Evolutionary conservation across 306 rosid genomes (phyloP), one percentile per base, ranked within the genome.

Genomic region (Prunus armeniaca): DNA sequence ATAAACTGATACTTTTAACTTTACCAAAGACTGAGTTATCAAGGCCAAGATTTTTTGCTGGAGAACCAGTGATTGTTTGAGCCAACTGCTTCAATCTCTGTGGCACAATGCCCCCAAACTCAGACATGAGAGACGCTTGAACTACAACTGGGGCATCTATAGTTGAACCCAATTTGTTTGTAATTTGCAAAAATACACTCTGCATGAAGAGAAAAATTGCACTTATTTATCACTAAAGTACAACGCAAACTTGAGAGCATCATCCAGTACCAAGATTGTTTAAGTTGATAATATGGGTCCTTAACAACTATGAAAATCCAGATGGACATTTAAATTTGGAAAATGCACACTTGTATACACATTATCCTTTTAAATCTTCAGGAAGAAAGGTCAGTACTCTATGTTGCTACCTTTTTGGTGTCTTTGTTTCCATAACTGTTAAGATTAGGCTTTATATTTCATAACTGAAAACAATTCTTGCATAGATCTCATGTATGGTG

Each of bases 41-140:
- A 32, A 89, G 98, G 73, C 98, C 92, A 20, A 95, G 97, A 84
- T 92, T 92, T 90, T 75, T 80, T 58, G 72, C 80, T 11, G 82
- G 82, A 76, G 90, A 89, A 45, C 79, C 85, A 7, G 46, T 54
- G 69, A 95, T 83, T 73, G 84, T 83, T 76, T 85, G 76, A 71
- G 91, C 97, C 88, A 95, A 83, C 82, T 95, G 92, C 46, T 83
- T 87, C 76, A 89, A 79, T 77, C 98, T 88, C 85, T 80, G 90
- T 17, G 92, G 90, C 74, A 72, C 63, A 66, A 90, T 87, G 50
- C 69, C 80, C 80, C 93, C 95, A 57, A 63, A 71, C 60, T 67
- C 85, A 30, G 90, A 82, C 76, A 83, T 32, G 49, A 95, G 82
- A 4, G 96, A 87, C 67, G 91, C 97, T 86, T 89, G 91, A 81